These are phyloP conservation scores for Diospyros kaki DNA, from an alignment of 148 eudicot genomes.

Conservation along the genomic window DNA sequence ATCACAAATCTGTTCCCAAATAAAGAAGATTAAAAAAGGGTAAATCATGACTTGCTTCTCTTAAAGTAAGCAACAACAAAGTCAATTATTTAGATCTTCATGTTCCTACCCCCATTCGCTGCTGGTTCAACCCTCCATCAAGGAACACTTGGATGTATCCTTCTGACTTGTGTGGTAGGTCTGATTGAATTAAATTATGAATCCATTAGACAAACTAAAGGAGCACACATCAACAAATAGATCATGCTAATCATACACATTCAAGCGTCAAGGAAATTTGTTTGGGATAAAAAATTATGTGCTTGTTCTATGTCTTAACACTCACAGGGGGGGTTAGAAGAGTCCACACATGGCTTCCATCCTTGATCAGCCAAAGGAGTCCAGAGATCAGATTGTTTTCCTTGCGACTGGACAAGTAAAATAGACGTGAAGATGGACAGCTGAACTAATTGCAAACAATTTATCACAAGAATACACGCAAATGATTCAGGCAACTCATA, in stretches of 20 bases:
- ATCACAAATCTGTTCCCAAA: slow-evolving; percentile 69
- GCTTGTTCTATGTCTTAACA: slow-evolving; percentile 7
- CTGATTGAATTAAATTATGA: slow-evolving; percentile 34
- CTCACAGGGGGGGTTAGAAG: slow-evolving; percentile 49
- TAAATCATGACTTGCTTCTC: not conserved
- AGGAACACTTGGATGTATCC: slow-evolving; percentile 60
- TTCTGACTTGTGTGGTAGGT: slow-evolving; percentile 31
- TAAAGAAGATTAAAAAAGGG: slow-evolving; percentile 1
- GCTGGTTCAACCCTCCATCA: slow-evolving; percentile 65
- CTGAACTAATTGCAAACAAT: not conserved
- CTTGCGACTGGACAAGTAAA: slow-evolving; percentile 45
- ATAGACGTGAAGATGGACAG: not conserved
- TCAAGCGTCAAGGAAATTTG: not conserved
- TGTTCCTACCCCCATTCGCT: slow-evolving; percentile 60
- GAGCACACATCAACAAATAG: not conserved
- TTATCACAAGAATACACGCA: not conserved
- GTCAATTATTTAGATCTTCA: not conserved
- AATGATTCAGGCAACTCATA: slow-evolving; percentile 14
- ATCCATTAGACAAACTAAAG: slow-evolving; percentile 17
- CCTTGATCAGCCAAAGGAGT: slow-evolving; percentile 75
- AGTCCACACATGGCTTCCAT: slow-evolving; percentile 67
- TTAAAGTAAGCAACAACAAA: slow-evolving; percentile 7
- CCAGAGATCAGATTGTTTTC: slow-evolving; percentile 71
- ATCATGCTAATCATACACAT: not conserved
- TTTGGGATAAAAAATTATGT: not conserved